Evolutionary conservation across 2,329 filamentous ascomycete genomes (phyloP).

Genomic region (Arthrobotrys conoides): DNA sequence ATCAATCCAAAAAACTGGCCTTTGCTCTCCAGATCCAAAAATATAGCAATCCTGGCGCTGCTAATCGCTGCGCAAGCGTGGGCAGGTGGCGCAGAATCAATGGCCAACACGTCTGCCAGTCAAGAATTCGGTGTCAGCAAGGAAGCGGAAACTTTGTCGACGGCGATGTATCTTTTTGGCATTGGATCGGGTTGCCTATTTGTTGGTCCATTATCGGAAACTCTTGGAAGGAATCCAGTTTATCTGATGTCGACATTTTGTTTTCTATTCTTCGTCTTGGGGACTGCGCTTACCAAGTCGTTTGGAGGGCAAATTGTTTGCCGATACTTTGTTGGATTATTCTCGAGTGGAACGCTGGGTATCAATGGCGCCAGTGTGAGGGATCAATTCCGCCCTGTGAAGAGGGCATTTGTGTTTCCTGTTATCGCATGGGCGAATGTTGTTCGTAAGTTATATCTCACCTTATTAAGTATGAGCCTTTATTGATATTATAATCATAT

Average conservation of each 20-base stretch:
- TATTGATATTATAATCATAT: neutral
- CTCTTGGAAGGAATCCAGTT: constrained; percentile 70
- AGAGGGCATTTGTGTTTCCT: constrained; percentile 71
- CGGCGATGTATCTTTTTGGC: constrained; percentile 70
- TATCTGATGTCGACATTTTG: constrained; percentile 69
- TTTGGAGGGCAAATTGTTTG: constrained; percentile 70
- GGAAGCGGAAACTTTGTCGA: constrained; percentile 69
- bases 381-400: constrained; percentile 70
- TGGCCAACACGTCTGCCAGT: constrained; percentile 68
- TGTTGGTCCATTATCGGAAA: constrained; percentile 70
- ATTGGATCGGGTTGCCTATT: constrained; percentile 70
- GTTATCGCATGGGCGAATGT: constrained; percentile 70
- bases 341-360: constrained; percentile 66
- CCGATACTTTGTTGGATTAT: constrained; percentile 71
- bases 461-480: constrained; percentile 8
- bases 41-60: constrained; percentile 66
- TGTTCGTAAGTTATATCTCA: constrained; percentile 64
- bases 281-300: constrained; percentile 69
- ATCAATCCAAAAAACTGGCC: constrained; percentile 70
- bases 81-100: constrained; percentile 70
- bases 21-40: constrained; percentile 64
- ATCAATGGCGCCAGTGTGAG: constrained; percentile 69
- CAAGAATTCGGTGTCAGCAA: constrained; percentile 68
- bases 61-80: constrained; percentile 70
- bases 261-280: constrained; percentile 71